Conservation (phyloP, 305 asterid species). For the Fraxinus paxiana region DNA sequence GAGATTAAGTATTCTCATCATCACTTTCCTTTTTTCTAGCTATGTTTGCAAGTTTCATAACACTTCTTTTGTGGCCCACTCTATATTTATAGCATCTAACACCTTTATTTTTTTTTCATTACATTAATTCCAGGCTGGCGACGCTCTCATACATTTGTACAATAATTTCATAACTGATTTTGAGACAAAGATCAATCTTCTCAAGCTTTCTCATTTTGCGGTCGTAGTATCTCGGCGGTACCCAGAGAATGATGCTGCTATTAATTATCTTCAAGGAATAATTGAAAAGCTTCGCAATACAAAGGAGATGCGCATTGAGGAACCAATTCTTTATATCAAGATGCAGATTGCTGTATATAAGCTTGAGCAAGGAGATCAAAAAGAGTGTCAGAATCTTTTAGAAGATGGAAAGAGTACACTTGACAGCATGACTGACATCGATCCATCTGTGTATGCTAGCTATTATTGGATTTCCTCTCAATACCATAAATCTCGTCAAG, state of each 20-base stretch:
- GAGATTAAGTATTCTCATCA: neutral
- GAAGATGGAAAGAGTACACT: slow-evolving; percentile 83
- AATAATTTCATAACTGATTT: slow-evolving; percentile 85
- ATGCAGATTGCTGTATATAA: slow-evolving; percentile 77
- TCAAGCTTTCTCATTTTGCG: slow-evolving; percentile 94
- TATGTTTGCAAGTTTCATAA: neutral
- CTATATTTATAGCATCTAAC: slow-evolving; percentile 12
- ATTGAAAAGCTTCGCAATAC: slow-evolving; percentile 76
- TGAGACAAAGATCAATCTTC: slow-evolving; percentile 93
- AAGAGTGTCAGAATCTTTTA: slow-evolving; percentile 71
- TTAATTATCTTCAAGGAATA: slow-evolving; percentile 72
- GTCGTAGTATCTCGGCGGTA: slow-evolving; percentile 82
- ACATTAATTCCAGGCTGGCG: slow-evolving; percentile 62
- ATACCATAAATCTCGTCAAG: slow-evolving; percentile 68
- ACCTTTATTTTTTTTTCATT: slow-evolving; percentile 16
- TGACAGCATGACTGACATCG: slow-evolving; percentile 96
- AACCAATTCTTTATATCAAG: slow-evolving; percentile 72
- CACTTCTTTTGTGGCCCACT: neutral
- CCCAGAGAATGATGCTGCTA: slow-evolving; percentile 71
- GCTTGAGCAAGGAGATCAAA: slow-evolving; percentile 78
- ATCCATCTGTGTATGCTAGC: slow-evolving; percentile 90
- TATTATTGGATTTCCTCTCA: slow-evolving; percentile 91
- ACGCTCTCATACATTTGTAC: slow-evolving; percentile 82
- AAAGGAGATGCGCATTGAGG: slow-evolving; percentile 69
- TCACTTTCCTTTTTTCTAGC: neutral